A percentile compares a stretch with the other conserved stretches of the same genome.
Evolutionary conservation across 2,329 filamentous ascomycete species (phyloP).

Genomic region (Fusarium sp.): DNA sequence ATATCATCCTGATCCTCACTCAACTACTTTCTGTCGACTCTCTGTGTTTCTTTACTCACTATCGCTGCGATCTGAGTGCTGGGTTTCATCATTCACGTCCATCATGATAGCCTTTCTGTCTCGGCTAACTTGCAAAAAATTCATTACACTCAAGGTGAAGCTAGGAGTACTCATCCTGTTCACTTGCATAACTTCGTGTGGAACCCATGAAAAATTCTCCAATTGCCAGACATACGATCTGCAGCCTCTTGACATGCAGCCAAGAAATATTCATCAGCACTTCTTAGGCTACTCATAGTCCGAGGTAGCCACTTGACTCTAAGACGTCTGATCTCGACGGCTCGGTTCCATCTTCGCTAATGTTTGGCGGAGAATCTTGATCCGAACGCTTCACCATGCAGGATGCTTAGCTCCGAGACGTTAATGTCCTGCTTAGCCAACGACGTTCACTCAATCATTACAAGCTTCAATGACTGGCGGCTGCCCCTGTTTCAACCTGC

Average conservation of each 20-base stretch:
- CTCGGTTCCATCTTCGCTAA: neutral
- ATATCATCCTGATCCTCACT: neutral
- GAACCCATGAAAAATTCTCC: neutral
- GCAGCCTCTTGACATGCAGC: neutral
- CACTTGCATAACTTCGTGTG: neutral
- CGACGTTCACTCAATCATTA: neutral
- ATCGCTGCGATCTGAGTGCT: neutral
- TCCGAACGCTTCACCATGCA: neutral
- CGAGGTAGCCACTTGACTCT: neutral
- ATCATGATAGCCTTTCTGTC: neutral
- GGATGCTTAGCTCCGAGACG: neutral
- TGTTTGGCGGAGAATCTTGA: neutral
- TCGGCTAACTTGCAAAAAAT: neutral
- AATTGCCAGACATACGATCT: neutral
- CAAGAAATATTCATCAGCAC: neutral
- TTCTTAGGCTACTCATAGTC: neutral
- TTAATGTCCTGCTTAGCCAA: neutral
- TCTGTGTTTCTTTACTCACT: neutral
- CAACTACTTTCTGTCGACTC: neutral
- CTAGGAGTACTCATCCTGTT: neutral
- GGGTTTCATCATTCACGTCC: neutral
- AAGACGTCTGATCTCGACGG: neutral
- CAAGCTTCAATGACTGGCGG: neutral
- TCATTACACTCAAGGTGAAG: neutral
- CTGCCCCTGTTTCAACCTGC: neutral